A percentile compares a stretch with the other conserved stretches of the same genome.
These are phyloP conservation scores for Austroboletus olivaceoglutinosus DNA, from an alignment of 1,284 basidiomycete genomes.

Conservation along the genomic window DNA sequence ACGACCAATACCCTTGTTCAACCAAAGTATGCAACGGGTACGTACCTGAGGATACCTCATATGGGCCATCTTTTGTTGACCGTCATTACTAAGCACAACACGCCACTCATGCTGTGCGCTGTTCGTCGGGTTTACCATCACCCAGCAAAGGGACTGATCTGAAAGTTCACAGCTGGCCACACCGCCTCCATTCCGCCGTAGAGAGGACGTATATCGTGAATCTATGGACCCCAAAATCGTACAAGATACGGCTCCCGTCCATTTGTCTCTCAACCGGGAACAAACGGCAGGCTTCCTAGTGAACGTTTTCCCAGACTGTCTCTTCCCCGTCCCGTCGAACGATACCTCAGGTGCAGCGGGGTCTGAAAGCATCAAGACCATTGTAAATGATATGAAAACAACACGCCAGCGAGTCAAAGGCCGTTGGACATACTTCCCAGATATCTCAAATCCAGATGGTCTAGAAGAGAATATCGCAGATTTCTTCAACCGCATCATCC, in stretches of 20 bases:
- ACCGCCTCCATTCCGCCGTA: background rate
- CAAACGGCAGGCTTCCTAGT: background rate
- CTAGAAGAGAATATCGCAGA: background rate
- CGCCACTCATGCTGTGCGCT: background rate
- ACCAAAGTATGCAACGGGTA: too few species aligned
- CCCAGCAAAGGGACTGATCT: too few species aligned
- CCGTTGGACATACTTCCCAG: background rate
- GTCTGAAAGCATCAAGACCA: background rate
- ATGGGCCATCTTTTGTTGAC: too few species aligned
- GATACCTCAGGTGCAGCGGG: background rate
- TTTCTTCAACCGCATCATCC: background rate
- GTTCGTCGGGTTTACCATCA: background rate
- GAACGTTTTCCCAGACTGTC: background rate
- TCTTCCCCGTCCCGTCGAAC: too few species aligned
- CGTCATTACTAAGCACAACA: slow-evolving; percentile 1
- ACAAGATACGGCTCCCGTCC: slow-evolving; percentile 1
- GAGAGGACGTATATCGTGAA: background rate
- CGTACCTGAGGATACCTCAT: too few species aligned
- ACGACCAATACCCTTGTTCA: too few species aligned
- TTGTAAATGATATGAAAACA: background rate
- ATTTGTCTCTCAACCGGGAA: background rate
- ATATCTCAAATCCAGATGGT: background rate
- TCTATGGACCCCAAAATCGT: slow-evolving; percentile 3
- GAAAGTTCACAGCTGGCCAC: background rate
- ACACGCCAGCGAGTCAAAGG: background rate